phyloP scores from a whole-genome alignment of 495 filamentous ascomycete species.

The Lepidopterella palustris region DNA sequence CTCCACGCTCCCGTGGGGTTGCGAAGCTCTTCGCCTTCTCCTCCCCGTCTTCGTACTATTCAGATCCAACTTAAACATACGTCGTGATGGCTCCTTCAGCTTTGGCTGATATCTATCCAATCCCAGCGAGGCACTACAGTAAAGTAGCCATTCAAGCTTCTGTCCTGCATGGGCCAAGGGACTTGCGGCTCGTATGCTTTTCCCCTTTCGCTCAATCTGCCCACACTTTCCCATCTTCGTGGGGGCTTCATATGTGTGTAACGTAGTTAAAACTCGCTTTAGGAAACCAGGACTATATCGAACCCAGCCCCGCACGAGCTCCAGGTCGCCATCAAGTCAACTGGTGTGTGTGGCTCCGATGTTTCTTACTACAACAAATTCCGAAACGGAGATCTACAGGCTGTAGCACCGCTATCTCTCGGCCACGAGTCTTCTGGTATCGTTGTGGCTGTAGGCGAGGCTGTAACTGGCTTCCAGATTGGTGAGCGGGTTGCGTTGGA shows the following conservation, averaged over 20 bases:
- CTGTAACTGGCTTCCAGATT: slow-evolving; percentile 31
- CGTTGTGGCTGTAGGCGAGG: slow-evolving; percentile 31
- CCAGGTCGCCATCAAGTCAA: slow-evolving; percentile 33
- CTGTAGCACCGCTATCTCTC: slow-evolving; percentile 25
- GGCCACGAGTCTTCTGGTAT: slow-evolving; percentile 21
- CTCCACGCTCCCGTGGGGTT: slow-evolving; percentile 30
- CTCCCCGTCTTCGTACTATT: slow-evolving; percentile 2
- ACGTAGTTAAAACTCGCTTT: slow-evolving; percentile 18
- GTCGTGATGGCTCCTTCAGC: slow-evolving; percentile 33
- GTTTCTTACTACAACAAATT: slow-evolving; percentile 33
- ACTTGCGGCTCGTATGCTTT: slow-evolving; percentile 32
- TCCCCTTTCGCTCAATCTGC: slow-evolving; percentile 15
- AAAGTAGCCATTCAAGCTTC: slow-evolving; percentile 31
- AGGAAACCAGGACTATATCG: slow-evolving; percentile 32
- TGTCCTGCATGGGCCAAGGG: slow-evolving; percentile 33
- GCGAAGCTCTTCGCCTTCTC: slow-evolving; percentile 17
- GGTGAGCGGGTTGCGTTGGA: slow-evolving; percentile 33
- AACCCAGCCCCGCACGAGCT: slow-evolving; percentile 31
- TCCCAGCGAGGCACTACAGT: slow-evolving; percentile 26
- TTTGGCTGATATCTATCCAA: slow-evolving; percentile 30
- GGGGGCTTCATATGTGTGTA: slow-evolving; percentile 17
- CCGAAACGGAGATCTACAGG: slow-evolving; percentile 33
- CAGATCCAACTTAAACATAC: neutral
- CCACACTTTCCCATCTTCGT: slow-evolving; percentile 15
- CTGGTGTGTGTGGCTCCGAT: slow-evolving; percentile 33